Evolutionary conservation across 2,329 filamentous ascomycete genomes (phyloP), one percentile per base, ranked within the genome.

Genomic region (Cercospora berteroae): DNA sequence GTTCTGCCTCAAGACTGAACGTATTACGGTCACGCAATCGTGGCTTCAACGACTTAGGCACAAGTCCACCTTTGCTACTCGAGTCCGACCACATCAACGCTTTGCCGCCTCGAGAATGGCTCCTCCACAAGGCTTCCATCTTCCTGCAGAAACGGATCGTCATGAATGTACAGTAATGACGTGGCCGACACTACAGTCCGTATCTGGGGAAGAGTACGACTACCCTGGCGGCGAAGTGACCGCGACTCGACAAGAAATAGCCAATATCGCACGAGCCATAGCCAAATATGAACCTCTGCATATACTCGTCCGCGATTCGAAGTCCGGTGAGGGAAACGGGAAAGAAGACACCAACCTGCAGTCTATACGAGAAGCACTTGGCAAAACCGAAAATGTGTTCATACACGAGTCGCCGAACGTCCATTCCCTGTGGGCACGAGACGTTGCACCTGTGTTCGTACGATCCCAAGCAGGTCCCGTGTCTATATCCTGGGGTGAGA

Each of bases 381-480:
- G 67, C 29, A 36, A 60, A 18, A 52, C 60, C 13, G 25, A 64
- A 7, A 65, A 65, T 44, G 58, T 67, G 9, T 59, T 23, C 4
- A 59, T 69, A 5, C 62, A 67, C 18, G 31, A 39, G 18, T 63
- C 65, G 9, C 55, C 33, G 18, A 63, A 72, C 18, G 62, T 67
- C 16, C 60, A 67, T 48, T 63, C 65, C 12, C 55, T 71, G 2
- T 71, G 70, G 70, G 67, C 69, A 23, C 48, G 70, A 50, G 68
- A 72, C 33, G 69, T 66, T 20, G 70, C 67, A n/a, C 70, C 70
- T 20, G 52, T 69, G 16, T 72, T 66, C 52, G 67, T 71, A 4
- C 61, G 62, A 10, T 67, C 65, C 13, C 31, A 29, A 9, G 12
- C 62, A 23, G 67, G 67, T 2, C 50, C 65, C 1, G 12, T 69